These are phyloP conservation scores for Ramalina peruviana DNA, from an alignment of 495 filamentous ascomycete species.

Conservation along the genomic window DNA sequence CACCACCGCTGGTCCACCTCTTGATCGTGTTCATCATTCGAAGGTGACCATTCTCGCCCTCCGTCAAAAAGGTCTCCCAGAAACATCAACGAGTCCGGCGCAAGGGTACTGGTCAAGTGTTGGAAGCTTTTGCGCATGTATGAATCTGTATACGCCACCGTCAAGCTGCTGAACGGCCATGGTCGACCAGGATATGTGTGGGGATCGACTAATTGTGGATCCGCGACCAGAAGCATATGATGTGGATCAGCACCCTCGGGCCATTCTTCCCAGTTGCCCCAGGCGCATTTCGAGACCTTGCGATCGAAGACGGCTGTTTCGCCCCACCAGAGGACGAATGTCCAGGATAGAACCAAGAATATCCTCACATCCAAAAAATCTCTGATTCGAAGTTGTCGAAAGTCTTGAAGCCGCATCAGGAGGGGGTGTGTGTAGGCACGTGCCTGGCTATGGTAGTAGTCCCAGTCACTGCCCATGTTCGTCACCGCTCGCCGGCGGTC, in stretches of 20 bases:
- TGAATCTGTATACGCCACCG: conserved; percentile 71
- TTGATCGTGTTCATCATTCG: conserved; percentile 27
- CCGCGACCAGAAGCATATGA: conserved; percentile 76
- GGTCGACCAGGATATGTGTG: conserved; percentile 93
- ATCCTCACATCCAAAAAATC: conserved; percentile 36
- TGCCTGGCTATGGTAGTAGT: neutral
- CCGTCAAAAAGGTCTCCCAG: conserved; percentile 95
- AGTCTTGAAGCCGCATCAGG: neutral
- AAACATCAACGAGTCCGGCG: conserved; percentile 76
- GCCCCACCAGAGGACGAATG: conserved; percentile 73
- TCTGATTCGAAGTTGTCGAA: neutral
- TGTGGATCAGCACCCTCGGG: conserved; percentile 65
- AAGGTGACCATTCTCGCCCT: conserved; percentile 83
- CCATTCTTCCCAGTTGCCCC: conserved; percentile 86
- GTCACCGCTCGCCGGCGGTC: neutral
- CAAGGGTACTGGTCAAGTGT: conserved; percentile 50
- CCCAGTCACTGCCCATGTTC: neutral
- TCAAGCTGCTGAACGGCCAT: conserved; percentile 70
- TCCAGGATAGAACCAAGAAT: conserved; percentile 55
- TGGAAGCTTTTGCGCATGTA: conserved; percentile 73
- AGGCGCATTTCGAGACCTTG: conserved; percentile 56
- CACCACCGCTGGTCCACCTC: conserved; percentile 47
- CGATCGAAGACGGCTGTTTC: conserved; percentile 64
- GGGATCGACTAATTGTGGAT: conserved; percentile 95
- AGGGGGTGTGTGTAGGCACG: neutral